Percentiles rank a stretch among this genome's conserved stretches.
Evolutionary conservation across 1,284 basidiomycete species (phyloP).

Genomic region (Butyriboletus regius): DNA sequence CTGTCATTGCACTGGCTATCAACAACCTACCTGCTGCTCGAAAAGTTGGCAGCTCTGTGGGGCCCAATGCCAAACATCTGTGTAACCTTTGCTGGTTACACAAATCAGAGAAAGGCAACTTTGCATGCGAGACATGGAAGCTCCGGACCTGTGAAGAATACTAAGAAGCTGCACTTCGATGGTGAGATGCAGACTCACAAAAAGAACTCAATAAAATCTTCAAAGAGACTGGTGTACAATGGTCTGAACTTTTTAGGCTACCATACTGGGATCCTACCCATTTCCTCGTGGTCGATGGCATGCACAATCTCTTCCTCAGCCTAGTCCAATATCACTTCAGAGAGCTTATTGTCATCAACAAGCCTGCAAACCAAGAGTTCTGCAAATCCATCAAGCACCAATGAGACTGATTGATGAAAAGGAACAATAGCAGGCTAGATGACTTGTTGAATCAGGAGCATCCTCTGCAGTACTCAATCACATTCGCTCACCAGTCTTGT

Average conservation of each 20-base stretch:
- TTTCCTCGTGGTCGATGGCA: constrained; percentile 32
- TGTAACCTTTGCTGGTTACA: neutral
- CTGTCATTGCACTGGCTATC: neutral
- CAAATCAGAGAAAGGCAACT: neutral
- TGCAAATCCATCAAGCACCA: no score
- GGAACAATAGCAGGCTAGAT: neutral
- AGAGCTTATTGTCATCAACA: constrained; percentile 8
- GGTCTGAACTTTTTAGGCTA: constrained; percentile 34
- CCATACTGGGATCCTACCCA: constrained; percentile 35
- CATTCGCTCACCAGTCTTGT: no score
- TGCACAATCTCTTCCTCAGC: constrained; percentile 33
- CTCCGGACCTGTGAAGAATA: neutral
- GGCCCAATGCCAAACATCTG: neutral
- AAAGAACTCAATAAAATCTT: neutral
- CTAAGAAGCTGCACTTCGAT: neutral
- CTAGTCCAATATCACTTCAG: constrained; percentile 5
- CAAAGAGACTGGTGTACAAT: constrained; percentile 13
- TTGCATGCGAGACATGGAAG: neutral
- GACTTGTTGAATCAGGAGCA: no score
- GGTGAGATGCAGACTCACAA: neutral
- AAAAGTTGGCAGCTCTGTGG: neutral
- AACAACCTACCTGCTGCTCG: neutral
- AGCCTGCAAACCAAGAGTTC: neutral
- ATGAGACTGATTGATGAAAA: neutral
- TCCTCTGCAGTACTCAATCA: no score